Percentiles rank a stretch among this genome's conserved stretches.
phyloP scores from a whole-genome alignment of 371 early-diverging fungal species.

The Thermomucor indicae-seudaticae region DNA sequence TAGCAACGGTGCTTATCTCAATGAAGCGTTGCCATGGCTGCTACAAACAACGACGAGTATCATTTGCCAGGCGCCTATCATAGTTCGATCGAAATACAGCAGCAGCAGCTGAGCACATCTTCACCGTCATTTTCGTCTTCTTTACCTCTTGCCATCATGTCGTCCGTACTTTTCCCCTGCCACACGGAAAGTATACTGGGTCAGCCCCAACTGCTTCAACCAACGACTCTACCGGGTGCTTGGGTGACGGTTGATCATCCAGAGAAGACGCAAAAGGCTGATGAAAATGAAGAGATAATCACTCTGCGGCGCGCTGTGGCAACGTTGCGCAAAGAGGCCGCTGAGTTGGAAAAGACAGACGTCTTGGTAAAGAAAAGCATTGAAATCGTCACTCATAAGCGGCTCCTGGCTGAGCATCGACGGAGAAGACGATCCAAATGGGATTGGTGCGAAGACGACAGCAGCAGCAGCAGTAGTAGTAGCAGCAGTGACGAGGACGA shows the following conservation, averaged over 20 bases:
- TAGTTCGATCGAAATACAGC: too few relatives aligned
- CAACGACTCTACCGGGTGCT: too few relatives aligned
- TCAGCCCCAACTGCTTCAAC: too few relatives aligned
- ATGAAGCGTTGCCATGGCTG: background rate
- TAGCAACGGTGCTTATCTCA: too few relatives aligned
- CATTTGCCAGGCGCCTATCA: background rate
- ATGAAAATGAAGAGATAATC: slow-evolving; percentile 15
- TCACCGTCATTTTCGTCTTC: too few relatives aligned
- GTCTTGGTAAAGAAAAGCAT: slow-evolving; percentile 40
- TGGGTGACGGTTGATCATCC: too few relatives aligned
- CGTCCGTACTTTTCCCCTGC: too few relatives aligned
- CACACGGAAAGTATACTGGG: too few relatives aligned
- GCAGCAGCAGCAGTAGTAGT: background rate
- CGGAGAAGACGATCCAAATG: slow-evolving; percentile 15
- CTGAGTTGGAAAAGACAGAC: slow-evolving; percentile 35
- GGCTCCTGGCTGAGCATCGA: slow-evolving; percentile 21
- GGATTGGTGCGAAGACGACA: slow-evolving; percentile 18
- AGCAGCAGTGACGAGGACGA: slow-evolving; percentile 1
- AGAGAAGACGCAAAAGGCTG: too few relatives aligned
- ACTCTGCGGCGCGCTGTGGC: slow-evolving; percentile 31
- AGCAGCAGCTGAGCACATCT: too few relatives aligned
- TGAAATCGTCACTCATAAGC: slow-evolving; percentile 31
- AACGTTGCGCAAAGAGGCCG: slow-evolving; percentile 27
- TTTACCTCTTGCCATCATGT: too few relatives aligned
- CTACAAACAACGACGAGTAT: background rate